Conservation (phyloP, 192 early-diverging fungal species). For the Coemansia sp. region DNA sequence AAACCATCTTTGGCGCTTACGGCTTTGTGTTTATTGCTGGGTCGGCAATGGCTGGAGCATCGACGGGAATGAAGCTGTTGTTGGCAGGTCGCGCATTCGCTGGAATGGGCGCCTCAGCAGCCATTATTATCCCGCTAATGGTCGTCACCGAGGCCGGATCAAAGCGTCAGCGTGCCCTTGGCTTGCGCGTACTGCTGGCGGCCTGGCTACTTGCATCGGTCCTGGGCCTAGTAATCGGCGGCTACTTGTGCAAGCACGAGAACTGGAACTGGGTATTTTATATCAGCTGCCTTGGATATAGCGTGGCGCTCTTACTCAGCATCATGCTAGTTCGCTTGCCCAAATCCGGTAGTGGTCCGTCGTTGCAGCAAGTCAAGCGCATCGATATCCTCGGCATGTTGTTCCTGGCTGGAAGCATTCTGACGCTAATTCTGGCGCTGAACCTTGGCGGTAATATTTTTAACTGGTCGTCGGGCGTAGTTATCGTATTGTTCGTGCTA, state of each 20-base stretch:
- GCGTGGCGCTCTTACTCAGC: slow-evolving; percentile 42
- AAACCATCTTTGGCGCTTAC: slow-evolving; percentile 21
- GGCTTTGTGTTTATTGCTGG: slow-evolving; percentile 45
- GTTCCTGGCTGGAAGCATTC: slow-evolving; percentile 40
- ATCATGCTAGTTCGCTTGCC: slow-evolving; percentile 37
- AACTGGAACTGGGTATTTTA: slow-evolving; percentile 62
- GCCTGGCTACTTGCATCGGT: slow-evolving; percentile 54
- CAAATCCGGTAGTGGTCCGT: not conserved
- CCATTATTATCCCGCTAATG: slow-evolving; percentile 56
- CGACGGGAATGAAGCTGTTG: slow-evolving; percentile 59
- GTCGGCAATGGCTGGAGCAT: slow-evolving; percentile 49
- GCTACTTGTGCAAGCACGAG: slow-evolving; percentile 27
- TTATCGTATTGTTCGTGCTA: slow-evolving; percentile 59
- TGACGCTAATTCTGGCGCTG: slow-evolving; percentile 58
- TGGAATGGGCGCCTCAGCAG: slow-evolving; percentile 53
- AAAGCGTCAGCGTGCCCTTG: slow-evolving; percentile 27
- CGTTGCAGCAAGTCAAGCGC: slow-evolving; percentile 33
- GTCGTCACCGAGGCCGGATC: slow-evolving; percentile 47
- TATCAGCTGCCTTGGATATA: slow-evolving; percentile 32
- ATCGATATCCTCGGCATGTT: slow-evolving; percentile 59
- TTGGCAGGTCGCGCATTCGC: slow-evolving; percentile 56
- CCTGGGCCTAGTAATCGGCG: slow-evolving; percentile 62
- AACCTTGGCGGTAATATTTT: slow-evolving; percentile 62
- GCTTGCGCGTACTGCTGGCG: slow-evolving; percentile 28
- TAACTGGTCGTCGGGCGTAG: slow-evolving; percentile 64